Base-by-base conservation (phyloP, 257 asterid genomes). In the Phtheirospermum japonicum region DNA sequence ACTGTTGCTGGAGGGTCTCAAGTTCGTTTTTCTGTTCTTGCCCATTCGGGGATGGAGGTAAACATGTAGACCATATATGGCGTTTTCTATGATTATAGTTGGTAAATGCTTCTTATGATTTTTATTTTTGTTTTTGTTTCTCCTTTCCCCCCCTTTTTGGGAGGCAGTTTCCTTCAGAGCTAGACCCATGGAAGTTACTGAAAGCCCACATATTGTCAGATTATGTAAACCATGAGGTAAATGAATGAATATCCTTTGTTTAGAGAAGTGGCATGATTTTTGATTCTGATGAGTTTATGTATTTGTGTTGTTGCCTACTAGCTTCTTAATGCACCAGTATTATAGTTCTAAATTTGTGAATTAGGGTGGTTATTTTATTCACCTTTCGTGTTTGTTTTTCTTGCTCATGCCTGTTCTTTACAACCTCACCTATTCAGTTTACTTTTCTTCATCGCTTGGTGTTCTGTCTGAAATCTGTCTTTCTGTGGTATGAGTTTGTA, bases 11-110 rank as follows among this genome's bases (percentile, higher is more conserved):
- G 99, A 55, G 88, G 96, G 64, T 85, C 94, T 68, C 85, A 93
- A 75, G 77, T 76, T 62, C 92, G 95, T 43, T 78, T 83, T 57
- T 89, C 99, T 57, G 68, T 93, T 68, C 96, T 93, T 62, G 95
- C 96, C 30, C 85, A 83, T 75, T 74, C 89, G 33, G 96, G 88
- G 59, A 80, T 85, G 79, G 82, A 93, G 97, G 99, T 93, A 87
- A 63, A 60, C 46, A 60, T 33, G 17, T 48, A 51, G 53, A 64
- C 65, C 59, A 48, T 68, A 62, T 61, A 59, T 32, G 71, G 32
- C 54, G 68, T 64, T 52, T 59, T 59, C 51, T 28, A 16, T 64
- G 46, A 43, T 68, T 30, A 68, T 66, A 49, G 16, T 67, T 61
- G 33, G 63, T 57, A 69, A 71, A 68, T 63, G 71, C 46, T 67